Base-by-base conservation (phyloP, 768 basidiomycete genomes). In the Cubamyces sp. region DNA sequence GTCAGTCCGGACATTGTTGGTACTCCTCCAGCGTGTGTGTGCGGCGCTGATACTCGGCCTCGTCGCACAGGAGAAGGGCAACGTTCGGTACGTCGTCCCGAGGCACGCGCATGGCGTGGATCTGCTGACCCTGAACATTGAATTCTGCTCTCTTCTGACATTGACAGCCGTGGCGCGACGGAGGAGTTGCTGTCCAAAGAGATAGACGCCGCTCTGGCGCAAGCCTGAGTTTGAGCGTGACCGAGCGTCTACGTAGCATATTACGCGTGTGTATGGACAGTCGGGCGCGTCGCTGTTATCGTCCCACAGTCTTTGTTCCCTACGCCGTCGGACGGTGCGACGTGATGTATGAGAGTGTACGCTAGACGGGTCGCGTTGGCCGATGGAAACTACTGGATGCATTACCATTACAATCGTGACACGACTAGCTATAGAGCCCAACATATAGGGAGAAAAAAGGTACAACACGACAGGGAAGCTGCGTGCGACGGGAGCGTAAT, bases 21-120 rank as follows among this genome's bases (percentile, higher is more conserved):
- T 46, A 12, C 19, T 23, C 12, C 21, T 21, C 54, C 28, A 30
- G 4, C 28, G 28, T 30, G 28, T 30, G 28, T 9, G 11, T 46
- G 43, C 26, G 25, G 25, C 25, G 23, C 19, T 26, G 18, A 43
- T 26, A 8, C 12, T 45, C 14, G 41, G 25, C 25, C 12, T 26
- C 3, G 5, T 21, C 46, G 23, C 46, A 21, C 43, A 59, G 58
- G 42, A 52, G 39, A 59, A 59, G 19, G 58, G 58, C 26, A 59
- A 59, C 30, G 48, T 59, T 21, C 58, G 58, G 58, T 59, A 26
- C 11, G 58, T 59, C 34, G 26, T 18, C 18, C n/a, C 40, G 25
- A 51, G 50, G 50, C 28, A 51, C 50, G 18, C 34, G 50, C 50
- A 21, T 4, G 18, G 46, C 12, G 18, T 12, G 14, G n/a, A 21